Percentiles rank a stretch among this genome's conserved stretches.
Conservation (phyloP, 208 protist species). For the Borovskyia barvae region DNA sequence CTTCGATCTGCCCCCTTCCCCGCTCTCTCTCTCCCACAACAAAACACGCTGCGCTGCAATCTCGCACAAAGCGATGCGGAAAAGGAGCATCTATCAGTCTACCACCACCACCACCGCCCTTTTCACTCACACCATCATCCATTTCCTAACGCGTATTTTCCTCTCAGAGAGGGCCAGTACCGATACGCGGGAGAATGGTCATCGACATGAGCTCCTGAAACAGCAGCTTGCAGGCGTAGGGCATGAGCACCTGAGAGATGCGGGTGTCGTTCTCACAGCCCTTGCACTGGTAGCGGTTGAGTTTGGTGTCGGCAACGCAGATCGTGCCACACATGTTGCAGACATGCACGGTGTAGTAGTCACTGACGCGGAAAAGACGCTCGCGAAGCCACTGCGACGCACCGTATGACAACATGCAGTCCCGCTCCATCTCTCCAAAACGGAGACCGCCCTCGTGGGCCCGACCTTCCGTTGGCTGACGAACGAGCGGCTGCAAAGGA, state of each 20-base stretch:
- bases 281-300: conserved; percentile 83
- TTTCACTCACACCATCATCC: not conserved
- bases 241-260: conserved; percentile 93
- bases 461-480: conserved; percentile 99
- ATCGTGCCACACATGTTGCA: conserved; percentile 93
- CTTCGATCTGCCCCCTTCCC: too few relatives aligned
- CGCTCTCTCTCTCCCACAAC: too few relatives aligned
- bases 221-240: conserved; percentile 99
- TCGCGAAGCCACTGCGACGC: conserved; percentile 95
- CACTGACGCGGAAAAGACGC: conserved; percentile 96
- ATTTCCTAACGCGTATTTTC: not conserved
- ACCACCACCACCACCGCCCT: too few relatives aligned
- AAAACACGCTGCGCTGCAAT: too few relatives aligned
- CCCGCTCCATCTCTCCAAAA: conserved; percentile 99
- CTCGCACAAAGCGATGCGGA: too few relatives aligned
- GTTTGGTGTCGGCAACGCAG: conserved; percentile 52
- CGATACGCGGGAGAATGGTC: conserved; percentile 86
- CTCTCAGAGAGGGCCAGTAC: conserved; percentile 38
- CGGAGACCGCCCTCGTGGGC: conserved; percentile 97
- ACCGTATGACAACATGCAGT: conserved; percentile 98
- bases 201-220: conserved; percentile 99
- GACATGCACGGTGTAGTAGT: conserved; percentile 95
- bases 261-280: conserved; percentile 95
- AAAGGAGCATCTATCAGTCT: too few relatives aligned
- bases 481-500: conserved; percentile 94